Evolutionary conservation across 2,329 filamentous ascomycete species (phyloP).

Genomic region (Beauveria caledonica): DNA sequence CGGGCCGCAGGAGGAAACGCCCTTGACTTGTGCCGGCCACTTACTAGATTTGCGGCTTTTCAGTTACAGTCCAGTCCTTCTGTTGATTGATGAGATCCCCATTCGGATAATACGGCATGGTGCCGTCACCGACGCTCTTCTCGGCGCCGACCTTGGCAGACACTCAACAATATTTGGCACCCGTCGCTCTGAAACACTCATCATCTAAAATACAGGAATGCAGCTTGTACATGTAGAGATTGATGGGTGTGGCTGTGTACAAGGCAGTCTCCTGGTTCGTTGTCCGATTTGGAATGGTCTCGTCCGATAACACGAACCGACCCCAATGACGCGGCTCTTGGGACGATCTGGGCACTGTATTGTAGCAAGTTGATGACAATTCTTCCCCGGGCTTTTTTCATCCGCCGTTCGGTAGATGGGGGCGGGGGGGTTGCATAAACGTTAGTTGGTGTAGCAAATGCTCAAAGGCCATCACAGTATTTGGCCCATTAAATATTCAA

Average conservation of each 20-base stretch:
- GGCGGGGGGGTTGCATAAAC: background rate
- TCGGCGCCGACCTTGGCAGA: background rate
- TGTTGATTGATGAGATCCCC: background rate
- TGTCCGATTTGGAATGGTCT: conserved; percentile 2
- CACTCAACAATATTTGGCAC: background rate
- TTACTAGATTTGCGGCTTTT: background rate
- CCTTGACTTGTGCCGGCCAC: background rate
- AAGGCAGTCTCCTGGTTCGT: background rate
- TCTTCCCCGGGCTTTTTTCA: background rate
- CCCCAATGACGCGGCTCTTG: background rate
- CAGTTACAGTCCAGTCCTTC: background rate
- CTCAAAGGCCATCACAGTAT: background rate
- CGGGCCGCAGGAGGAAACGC: background rate
- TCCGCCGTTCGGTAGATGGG: background rate
- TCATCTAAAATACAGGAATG: background rate
- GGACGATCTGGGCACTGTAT: background rate
- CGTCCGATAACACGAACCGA: background rate
- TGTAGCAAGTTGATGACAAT: conserved; percentile 3
- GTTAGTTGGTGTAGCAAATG: background rate
- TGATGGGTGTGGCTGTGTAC: background rate
- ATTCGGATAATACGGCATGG: background rate
- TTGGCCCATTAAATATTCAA: background rate
- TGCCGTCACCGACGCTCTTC: background rate
- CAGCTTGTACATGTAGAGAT: background rate
- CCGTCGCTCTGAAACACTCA: background rate